Base-by-base conservation (phyloP, 805 yeast species). In the Suhomyces prunicola region DNA sequence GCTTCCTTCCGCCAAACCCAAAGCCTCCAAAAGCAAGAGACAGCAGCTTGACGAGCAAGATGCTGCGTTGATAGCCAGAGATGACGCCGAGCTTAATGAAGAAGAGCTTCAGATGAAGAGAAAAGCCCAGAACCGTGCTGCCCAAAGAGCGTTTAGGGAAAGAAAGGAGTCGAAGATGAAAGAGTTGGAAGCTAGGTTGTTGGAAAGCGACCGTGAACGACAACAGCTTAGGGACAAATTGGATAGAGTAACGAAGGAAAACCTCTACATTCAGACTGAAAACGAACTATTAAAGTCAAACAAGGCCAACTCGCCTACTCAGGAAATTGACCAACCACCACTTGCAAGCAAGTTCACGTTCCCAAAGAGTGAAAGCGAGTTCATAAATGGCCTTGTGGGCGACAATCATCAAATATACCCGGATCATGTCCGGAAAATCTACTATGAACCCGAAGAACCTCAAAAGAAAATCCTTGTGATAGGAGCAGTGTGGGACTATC, bases 131-230 rank as follows among this genome's bases (percentile, higher is more conserved):
- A 88, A 89, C 64, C 75, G 96, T 61, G 92, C 92, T 9, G 96
- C 96, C 1, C 96, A 90, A 70, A 76, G 91, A 59, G 96, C 96
- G 2, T 90, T 88, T 68, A 74, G 96, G 55, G 92, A 88, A 67
- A 81, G 96, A 48, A 88, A 87, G 66, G 94, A 88, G 66, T 81
- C 82, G 48, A 84, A 80, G 60, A 69, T 87, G 55, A 86, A 85
- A 64, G 91, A 86, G 59, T 73, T 90, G 44, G 86, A 87, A 58
- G 69, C 69, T 3, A 84, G 83, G 64, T 70, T 90, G 55, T 69
- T 72, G 15, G 74, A 77, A 53, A 80, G 87, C 42, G 93, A 86
- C 64, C 70, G 63, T 36, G 84, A 83, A 56, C 79, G 80, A 51
- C 76, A 73, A 47, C 66, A 65, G 41, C 65, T 86, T 27, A 53